These are phyloP conservation scores for Colletotrichum simmondsii DNA, from an alignment of 2,329 filamentous ascomycete genomes.

Conservation along the genomic window DNA sequence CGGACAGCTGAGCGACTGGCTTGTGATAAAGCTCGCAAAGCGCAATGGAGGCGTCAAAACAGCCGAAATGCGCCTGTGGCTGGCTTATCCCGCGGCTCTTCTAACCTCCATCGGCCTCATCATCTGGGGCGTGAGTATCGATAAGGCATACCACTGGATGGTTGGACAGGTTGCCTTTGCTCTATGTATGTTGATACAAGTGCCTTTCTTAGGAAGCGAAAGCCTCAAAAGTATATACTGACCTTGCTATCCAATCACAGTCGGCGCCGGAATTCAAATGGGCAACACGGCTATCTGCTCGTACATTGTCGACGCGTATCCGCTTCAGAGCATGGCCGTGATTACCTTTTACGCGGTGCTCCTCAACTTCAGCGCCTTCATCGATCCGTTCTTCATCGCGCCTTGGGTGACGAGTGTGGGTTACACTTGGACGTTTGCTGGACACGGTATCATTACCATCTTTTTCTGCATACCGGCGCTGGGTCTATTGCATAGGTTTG, in stretches of 20 bases:
- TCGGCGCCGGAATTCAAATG: constrained; percentile 65
- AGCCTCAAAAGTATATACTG: background rate
- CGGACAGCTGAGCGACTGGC: constrained; percentile 61
- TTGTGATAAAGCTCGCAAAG: constrained; percentile 57
- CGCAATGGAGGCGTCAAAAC: constrained; percentile 54
- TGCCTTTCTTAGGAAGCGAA: background rate
- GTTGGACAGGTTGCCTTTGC: constrained; percentile 67
- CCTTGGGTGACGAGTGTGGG: constrained; percentile 56
- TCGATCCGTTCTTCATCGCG: constrained; percentile 60
- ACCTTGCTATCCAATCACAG: constrained; percentile 39
- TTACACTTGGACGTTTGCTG: constrained; percentile 62
- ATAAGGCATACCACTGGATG: constrained; percentile 65
- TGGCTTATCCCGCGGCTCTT: constrained; percentile 62
- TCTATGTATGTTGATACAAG: constrained; percentile 53
- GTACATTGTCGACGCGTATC: constrained; percentile 67
- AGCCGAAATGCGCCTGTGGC: constrained; percentile 66
- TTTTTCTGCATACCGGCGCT: constrained; percentile 51
- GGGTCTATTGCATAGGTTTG: constrained; percentile 51
- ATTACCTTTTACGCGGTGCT: constrained; percentile 66
- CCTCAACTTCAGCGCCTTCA: constrained; percentile 61
- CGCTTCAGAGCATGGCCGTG: constrained; percentile 63
- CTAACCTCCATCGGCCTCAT: constrained; percentile 60
- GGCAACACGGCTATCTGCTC: constrained; percentile 63
- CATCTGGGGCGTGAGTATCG: constrained; percentile 66
- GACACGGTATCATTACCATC: constrained; percentile 57